Percentiles rank a stretch among this genome's conserved stretches.
Conservation (phyloP, 83 land plant genomes). For the Picea abies region DNA sequence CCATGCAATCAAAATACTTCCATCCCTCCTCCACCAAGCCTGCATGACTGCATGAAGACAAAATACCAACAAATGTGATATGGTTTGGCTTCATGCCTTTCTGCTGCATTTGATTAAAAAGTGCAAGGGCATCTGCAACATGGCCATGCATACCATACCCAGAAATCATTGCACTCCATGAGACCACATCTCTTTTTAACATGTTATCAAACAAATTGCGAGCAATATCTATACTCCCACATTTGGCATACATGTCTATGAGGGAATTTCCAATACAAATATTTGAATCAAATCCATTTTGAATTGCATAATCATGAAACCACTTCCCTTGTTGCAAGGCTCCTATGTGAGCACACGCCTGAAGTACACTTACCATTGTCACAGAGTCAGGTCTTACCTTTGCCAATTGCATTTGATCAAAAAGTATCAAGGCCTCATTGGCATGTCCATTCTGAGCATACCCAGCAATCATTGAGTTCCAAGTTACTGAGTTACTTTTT, state of each 20-base stretch:
- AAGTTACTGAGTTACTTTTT: conserved; percentile 30
- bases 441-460: conserved; percentile 26
- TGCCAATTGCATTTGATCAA: conserved; percentile 21
- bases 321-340: conserved; percentile 29
- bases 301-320: conserved; percentile 13
- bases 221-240: conserved; percentile 34
- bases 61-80: conserved; percentile 29
- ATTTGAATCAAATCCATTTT: conserved; percentile 15
- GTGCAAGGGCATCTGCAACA: conserved; percentile 29
- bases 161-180: conserved; percentile 44
- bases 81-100: conserved; percentile 23
- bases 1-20: conserved; percentile 31
- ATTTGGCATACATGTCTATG: conserved; percentile 40
- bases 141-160: conserved; percentile 42
- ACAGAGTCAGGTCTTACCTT: conserved; percentile 26
- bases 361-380: conserved; percentile 25
- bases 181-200: conserved; percentile 26
- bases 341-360: conserved; percentile 36
- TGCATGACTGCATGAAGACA: conserved; percentile 8
- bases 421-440: conserved; percentile 18
- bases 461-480: conserved; percentile 39
- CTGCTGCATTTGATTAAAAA: conserved; percentile 32
- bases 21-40: conserved; percentile 19
- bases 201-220: conserved; percentile 26
- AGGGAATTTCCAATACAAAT: conserved; percentile 32